phyloP scores from a whole-genome alignment of 768 basidiomycete genomes.

The Agrocybe chaxingu region DNA sequence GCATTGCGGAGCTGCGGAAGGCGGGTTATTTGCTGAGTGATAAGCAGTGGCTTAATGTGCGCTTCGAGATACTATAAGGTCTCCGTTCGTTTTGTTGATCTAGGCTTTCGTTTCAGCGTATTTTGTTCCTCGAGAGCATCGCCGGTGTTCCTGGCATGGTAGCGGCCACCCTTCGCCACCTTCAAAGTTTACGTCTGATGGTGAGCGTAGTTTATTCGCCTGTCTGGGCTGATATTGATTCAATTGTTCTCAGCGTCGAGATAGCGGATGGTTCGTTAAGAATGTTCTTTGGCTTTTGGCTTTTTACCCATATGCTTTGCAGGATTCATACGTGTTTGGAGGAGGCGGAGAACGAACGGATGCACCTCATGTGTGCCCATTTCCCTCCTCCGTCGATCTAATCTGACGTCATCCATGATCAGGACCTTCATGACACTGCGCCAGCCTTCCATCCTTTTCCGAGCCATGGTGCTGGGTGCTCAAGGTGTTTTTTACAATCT shows the following conservation, averaged over 20 bases:
- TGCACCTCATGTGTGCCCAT: slow-evolving; percentile 78
- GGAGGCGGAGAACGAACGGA: slow-evolving; percentile 96
- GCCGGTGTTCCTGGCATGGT: slow-evolving; percentile 98
- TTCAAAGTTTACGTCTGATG: slow-evolving; percentile 86
- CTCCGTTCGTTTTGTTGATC: not conserved
- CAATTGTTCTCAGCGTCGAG: slow-evolving; percentile 36
- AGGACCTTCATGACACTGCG: slow-evolving; percentile 96
- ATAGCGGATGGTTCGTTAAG: slow-evolving; percentile 44
- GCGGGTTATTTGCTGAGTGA: slow-evolving; percentile 74
- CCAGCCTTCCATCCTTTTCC: slow-evolving; percentile 77
- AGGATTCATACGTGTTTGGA: slow-evolving; percentile 94
- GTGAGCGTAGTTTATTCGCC: slow-evolving; percentile 32
- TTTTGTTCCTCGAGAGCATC: slow-evolving; percentile 74
- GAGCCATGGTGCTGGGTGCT: slow-evolving; percentile 79
- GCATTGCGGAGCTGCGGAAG: slow-evolving; percentile 68
- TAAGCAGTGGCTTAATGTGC: slow-evolving; percentile 71
- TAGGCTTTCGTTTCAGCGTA: slow-evolving; percentile 33
- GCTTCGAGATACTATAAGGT: slow-evolving; percentile 16
- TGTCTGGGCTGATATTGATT: not conserved
- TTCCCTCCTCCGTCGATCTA: not conserved
- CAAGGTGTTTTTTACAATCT: slow-evolving; percentile 91
- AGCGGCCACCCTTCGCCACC: slow-evolving; percentile 83
- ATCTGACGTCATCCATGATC: not conserved
- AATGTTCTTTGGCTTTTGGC: not conserved
- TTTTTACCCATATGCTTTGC: slow-evolving; percentile 45